phyloP scores from a whole-genome alignment of 345 rosid species.

The Eucalyptus rudis region DNA sequence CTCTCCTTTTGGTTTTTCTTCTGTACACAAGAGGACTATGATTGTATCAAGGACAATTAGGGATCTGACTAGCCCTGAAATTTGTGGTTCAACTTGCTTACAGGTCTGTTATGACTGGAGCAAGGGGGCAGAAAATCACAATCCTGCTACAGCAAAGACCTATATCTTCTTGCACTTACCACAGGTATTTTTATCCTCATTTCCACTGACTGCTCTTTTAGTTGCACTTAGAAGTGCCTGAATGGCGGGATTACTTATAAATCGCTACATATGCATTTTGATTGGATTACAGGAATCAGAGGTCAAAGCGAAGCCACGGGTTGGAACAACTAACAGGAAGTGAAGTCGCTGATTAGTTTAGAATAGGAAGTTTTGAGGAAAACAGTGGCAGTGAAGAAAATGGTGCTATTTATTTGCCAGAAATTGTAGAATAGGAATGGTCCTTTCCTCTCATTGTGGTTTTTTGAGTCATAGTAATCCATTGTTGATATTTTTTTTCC shows the following conservation, averaged over 20 bases:
- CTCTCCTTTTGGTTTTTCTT: background rate
- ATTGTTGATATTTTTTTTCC: background rate
- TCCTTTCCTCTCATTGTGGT: background rate
- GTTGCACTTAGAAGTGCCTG: background rate
- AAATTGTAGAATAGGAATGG: background rate
- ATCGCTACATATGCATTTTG: background rate
- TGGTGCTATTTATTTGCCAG: background rate
- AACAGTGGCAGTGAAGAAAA: background rate
- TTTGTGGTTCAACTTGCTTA: background rate
- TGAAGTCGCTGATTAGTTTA: constrained; percentile 1
- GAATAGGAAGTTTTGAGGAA: background rate
- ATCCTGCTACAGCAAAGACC: constrained; percentile 53
- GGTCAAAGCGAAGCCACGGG: constrained; percentile 82
- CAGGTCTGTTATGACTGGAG: constrained; percentile 95
- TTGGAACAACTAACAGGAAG: constrained; percentile 35
- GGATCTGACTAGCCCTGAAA: background rate
- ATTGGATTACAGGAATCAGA: constrained; percentile 50
- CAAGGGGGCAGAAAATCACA: constrained; percentile 76
- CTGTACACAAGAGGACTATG: background rate
- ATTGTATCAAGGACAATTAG: background rate
- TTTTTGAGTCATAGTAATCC: background rate
- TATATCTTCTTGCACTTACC: constrained; percentile 49
- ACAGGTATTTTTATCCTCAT: constrained; percentile 18
- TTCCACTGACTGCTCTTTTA: background rate
- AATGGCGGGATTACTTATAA: background rate